Evolutionary conservation across 257 asterid genomes (phyloP), one percentile per base, ranked within the genome.

Genomic region (Hygrophila difformis): DNA sequence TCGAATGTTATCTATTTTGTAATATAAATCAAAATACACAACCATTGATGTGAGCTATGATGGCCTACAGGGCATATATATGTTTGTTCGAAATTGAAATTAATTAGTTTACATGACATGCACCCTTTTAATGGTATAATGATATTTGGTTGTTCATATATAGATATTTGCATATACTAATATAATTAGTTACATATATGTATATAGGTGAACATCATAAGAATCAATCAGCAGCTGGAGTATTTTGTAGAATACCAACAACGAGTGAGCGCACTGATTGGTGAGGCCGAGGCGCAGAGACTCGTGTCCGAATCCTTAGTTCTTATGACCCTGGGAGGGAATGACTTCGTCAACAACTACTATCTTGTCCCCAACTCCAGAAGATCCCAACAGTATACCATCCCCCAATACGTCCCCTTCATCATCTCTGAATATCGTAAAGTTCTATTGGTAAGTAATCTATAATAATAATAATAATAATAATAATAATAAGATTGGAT

Each of bases 341-440:
- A 87, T 42, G 97, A 87, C 49, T 87, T 87, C 45, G 95, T 87
- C 18, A 87, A 87, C 71, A 87, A 87, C 48, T 87, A 87, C 39
- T 87, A 53, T 34, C 59, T 87, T 38, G 81, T 80, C 1, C 97
- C 95, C 2, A 60, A 63, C 21, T 80, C 97, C 0, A 78, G 73
- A 1, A 63, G 97, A 17, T 80, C 93, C 0, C 85, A 82, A 12
- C 95, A 87, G 34, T 87, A 1, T 36, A 1, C 72, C 39, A 57
- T 87, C 1, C 81, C 60, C 0, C 72, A 80, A 38, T 87, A 83
- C 7, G 88, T 73, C n/a, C 81, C 65, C 1, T 78, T 17, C 19
- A 42, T 87, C 59, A 70, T 87, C 56, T 74, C 92, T 12, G 97
- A 87, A 45, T 87, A 87, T 57, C 57, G 60, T 0, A 87, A 87